A percentile compares a stretch with the other conserved stretches of the same genome.
Conservation (phyloP, 768 basidiomycete species). For the Leccinum variicolor region DNA sequence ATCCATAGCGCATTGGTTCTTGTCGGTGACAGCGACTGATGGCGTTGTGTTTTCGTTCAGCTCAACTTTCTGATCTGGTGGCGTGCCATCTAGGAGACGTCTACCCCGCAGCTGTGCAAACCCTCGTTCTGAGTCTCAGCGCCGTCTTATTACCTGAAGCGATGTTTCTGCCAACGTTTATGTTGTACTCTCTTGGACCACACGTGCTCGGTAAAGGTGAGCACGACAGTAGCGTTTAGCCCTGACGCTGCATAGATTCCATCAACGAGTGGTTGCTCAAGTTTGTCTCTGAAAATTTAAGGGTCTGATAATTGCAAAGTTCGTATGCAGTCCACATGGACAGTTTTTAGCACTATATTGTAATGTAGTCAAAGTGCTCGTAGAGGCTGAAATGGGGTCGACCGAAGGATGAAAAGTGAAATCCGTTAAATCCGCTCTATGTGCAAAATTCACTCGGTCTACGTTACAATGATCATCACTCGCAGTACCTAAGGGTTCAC, state of each 20-base stretch:
- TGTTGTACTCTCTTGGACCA: slow-evolving; percentile 15
- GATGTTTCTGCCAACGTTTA: slow-evolving; percentile 8
- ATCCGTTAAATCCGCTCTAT: not conserved
- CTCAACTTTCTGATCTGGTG: not conserved
- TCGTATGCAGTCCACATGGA: not conserved
- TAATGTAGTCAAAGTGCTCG: not conserved
- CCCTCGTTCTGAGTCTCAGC: slow-evolving; percentile 9
- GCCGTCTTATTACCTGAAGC: slow-evolving; percentile 8
- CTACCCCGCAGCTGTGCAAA: slow-evolving; percentile 10
- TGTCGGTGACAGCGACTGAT: slow-evolving; percentile 5
- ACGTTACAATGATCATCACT: slow-evolving; percentile 6
- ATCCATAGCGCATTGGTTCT: slow-evolving; percentile 4
- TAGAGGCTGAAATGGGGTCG: not conserved
- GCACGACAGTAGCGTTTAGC: not conserved
- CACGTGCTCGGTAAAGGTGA: slow-evolving; percentile 13
- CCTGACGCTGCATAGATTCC: slow-evolving; percentile 4
- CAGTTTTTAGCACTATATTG: not conserved
- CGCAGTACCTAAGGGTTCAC: slow-evolving; percentile 18
- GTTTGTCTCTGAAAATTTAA: not conserved
- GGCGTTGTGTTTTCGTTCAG: not conserved
- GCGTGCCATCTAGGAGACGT: slow-evolving; percentile 7
- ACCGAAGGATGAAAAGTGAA: not conserved
- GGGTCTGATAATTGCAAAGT: not conserved
- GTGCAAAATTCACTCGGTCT: not conserved
- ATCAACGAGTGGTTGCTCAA: slow-evolving; percentile 9